Conservation (phyloP, 1,284 basidiomycete species). For the Leccinum pachyderme region DNA sequence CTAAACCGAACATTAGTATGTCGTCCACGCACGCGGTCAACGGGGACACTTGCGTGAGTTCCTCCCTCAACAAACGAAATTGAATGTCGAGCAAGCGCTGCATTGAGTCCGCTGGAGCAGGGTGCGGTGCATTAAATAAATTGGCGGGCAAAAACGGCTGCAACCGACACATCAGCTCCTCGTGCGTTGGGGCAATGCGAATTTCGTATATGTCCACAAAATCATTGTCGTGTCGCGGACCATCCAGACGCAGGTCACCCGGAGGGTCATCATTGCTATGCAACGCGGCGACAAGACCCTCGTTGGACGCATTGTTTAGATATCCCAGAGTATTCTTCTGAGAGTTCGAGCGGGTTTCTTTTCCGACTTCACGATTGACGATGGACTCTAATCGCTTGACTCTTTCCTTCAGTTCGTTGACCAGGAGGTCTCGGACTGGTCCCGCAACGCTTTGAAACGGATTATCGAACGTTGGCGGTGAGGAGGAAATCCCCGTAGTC, state of each 20-base stretch:
- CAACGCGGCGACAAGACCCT: slow-evolving; percentile 40
- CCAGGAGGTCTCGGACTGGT: slow-evolving; percentile 36
- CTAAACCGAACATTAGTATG: slow-evolving; percentile 29
- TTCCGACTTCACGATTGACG: slow-evolving; percentile 34
- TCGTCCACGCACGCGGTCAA: neutral
- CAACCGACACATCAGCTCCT: slow-evolving; percentile 49
- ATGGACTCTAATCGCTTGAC: slow-evolving; percentile 47
- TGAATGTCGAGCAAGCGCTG: slow-evolving; percentile 65
- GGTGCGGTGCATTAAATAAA: slow-evolving; percentile 59
- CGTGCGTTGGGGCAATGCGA: slow-evolving; percentile 58
- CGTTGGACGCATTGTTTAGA: slow-evolving; percentile 17
- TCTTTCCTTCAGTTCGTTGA: slow-evolving; percentile 39
- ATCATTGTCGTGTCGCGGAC: slow-evolving; percentile 69
- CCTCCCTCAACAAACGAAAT: slow-evolving; percentile 68
- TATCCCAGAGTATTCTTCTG: slow-evolving; percentile 1
- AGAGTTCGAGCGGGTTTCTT: slow-evolving; percentile 24
- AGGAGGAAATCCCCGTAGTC: slow-evolving; percentile 38
- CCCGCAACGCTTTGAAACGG: slow-evolving; percentile 28
- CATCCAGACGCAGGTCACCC: slow-evolving; percentile 46
- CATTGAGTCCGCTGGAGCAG: slow-evolving; percentile 52
- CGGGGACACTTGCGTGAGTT: slow-evolving; percentile 52
- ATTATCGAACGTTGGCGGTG: slow-evolving; percentile 39
- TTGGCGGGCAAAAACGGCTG: slow-evolving; percentile 59
- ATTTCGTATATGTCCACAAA: slow-evolving; percentile 53
- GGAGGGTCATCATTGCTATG: slow-evolving; percentile 51